A percentile compares a stretch with the other conserved stretches of the same genome.
Evolutionary conservation across 2,329 filamentous ascomycete species (phyloP).

Genomic region (Botrytis medusae): DNA sequence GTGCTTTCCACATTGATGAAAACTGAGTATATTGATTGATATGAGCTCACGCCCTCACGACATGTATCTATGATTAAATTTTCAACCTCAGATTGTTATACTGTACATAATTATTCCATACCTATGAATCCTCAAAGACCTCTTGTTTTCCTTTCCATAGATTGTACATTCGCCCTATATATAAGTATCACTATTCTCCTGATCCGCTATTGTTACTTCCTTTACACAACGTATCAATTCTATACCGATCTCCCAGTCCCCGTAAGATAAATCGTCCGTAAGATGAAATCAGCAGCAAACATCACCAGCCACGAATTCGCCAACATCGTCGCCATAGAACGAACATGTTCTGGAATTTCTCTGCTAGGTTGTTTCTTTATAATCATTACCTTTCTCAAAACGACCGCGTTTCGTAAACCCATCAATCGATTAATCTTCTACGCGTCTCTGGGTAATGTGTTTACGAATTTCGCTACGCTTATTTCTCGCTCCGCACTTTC

Average conservation of each 20-base stretch:
- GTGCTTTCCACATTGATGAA: background rate
- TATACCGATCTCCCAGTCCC: no score
- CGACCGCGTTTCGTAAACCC: conserved; percentile 53
- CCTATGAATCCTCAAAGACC: background rate
- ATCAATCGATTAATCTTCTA: conserved; percentile 61
- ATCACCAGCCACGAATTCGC: background rate
- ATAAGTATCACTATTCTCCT: background rate
- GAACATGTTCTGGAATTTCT: conserved; percentile 50
- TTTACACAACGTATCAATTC: background rate
- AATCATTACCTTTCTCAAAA: conserved; percentile 50
- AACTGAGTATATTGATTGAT: no score
- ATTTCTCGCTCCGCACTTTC: conserved; percentile 40
- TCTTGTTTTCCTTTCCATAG: background rate
- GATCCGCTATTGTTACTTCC: background rate
- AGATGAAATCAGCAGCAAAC: conserved; percentile 1
- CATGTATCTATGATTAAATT: background rate
- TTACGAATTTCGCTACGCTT: conserved; percentile 54
- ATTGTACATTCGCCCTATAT: background rate
- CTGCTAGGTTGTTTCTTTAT: conserved; percentile 53
- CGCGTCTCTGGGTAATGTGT: conserved; percentile 56
- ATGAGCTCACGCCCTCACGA: background rate
- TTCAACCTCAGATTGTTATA: background rate
- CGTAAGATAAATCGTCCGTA: background rate
- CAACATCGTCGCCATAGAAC: conserved; percentile 4
- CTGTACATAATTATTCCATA: background rate